These are phyloP conservation scores for Xylaria sp. DNA, from an alignment of 2,329 filamentous ascomycete genomes.

Conservation along the genomic window DNA sequence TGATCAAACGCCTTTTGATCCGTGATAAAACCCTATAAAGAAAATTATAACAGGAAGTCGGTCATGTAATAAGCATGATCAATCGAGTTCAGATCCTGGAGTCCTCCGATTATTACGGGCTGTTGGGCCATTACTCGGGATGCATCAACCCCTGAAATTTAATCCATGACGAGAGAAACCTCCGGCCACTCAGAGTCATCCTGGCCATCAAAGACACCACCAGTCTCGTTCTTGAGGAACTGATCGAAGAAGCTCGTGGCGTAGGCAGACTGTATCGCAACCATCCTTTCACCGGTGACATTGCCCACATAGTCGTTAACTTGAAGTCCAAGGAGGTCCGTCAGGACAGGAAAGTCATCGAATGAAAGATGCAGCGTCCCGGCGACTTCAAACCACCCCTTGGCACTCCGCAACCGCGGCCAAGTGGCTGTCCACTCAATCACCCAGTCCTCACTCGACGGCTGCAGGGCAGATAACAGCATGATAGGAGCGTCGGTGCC, in stretches of 20 bases:
- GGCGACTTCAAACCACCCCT: constrained; percentile 22
- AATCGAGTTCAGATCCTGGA: too few species aligned
- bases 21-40: too few species aligned
- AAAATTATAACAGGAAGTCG: too few species aligned
- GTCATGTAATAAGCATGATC: too few species aligned
- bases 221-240: constrained; percentile 22
- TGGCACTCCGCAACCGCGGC: constrained; percentile 16
- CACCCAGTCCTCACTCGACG: constrained; percentile 6
- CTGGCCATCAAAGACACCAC: background rate
- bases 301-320: constrained; percentile 6
- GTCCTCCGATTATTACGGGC: too few species aligned
- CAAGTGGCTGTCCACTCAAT: constrained; percentile 13
- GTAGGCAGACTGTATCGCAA: constrained; percentile 21
- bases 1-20: too few species aligned
- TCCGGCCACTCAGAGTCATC: constrained; percentile 2
- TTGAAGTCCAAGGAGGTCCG: constrained; percentile 5
- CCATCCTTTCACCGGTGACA: constrained; percentile 26
- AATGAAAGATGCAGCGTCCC: constrained; percentile 24
- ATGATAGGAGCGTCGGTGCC: constrained; percentile 16
- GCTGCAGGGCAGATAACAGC: constrained; percentile 18
- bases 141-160: background rate
- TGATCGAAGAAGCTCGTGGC: constrained; percentile 28
- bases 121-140: too few species aligned
- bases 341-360: constrained; percentile 19
- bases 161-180: constrained; percentile 16